A percentile compares a stretch with the other conserved stretches of the same genome.
These are phyloP conservation scores for Lachnellula suecica DNA, from an alignment of 2,329 filamentous ascomycete species.

Conservation along the genomic window DNA sequence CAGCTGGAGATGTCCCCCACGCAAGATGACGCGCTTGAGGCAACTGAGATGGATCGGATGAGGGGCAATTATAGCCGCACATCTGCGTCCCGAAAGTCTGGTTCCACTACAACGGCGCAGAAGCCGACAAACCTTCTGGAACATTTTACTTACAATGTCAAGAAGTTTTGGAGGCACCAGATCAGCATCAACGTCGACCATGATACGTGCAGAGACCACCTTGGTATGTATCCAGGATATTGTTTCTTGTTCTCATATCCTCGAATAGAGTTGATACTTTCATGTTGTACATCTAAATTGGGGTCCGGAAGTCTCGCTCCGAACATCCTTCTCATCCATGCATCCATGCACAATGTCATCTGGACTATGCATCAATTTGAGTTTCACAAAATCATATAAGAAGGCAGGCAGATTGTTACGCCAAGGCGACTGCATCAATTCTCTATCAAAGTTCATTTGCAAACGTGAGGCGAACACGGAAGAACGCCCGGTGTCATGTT, in stretches of 20 bases:
- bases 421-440: slow-evolving; percentile 8
- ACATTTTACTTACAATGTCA: slow-evolving; percentile 20
- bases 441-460: slow-evolving; percentile 9
- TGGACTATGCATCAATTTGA: not conserved
- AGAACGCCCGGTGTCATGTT: slow-evolving; percentile 14
- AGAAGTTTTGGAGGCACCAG: slow-evolving; percentile 48
- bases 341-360: slow-evolving; percentile 6
- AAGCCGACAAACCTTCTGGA: slow-evolving; percentile 21
- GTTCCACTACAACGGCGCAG: slow-evolving; percentile 2
- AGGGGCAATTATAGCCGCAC: slow-evolving; percentile 26
- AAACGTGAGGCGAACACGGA: slow-evolving; percentile 7
- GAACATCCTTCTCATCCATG: slow-evolving; percentile 3
- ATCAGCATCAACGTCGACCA: slow-evolving; percentile 50
- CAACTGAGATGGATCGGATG: slow-evolving; percentile 26
- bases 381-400: slow-evolving; percentile 7
- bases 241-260: slow-evolving; percentile 2
- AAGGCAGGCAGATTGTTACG: not conserved
- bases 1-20: not conserved
- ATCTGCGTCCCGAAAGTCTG: slow-evolving; percentile 16
- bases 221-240: slow-evolving; percentile 42
- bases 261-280: slow-evolving; percentile 12
- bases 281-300: slow-evolving; percentile 6
- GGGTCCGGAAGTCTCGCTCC: slow-evolving; percentile 9
- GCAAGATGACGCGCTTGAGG: slow-evolving; percentile 24
- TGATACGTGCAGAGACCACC: slow-evolving; percentile 51